Evolutionary conservation across 1,284 basidiomycete genomes (phyloP).

Genomic region (Rhodofomes roseus): DNA sequence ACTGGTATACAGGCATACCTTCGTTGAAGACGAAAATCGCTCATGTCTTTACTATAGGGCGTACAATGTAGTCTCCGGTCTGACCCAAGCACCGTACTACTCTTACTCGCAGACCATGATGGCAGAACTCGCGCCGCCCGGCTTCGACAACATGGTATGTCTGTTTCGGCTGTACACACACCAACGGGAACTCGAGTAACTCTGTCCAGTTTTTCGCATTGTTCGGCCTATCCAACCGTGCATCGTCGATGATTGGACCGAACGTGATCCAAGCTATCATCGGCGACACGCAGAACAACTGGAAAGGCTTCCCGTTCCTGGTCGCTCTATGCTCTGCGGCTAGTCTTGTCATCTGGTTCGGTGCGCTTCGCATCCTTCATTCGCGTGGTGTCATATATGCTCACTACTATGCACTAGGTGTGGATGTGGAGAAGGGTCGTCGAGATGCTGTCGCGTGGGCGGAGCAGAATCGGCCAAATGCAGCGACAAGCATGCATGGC

Average conservation of each 20-base stretch:
- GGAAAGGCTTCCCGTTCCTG: slow-evolving; percentile 81
- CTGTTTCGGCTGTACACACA: background rate
- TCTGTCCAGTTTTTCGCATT: slow-evolving; percentile 66
- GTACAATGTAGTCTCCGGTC: slow-evolving; percentile 75
- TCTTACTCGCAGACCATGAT: slow-evolving; percentile 86
- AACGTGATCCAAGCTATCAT: slow-evolving; percentile 81
- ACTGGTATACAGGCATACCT: slow-evolving; percentile 48
- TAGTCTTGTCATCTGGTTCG: slow-evolving; percentile 69
- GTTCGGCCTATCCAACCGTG: slow-evolving; percentile 81
- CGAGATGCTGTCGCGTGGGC: slow-evolving; percentile 67
- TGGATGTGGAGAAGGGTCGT: slow-evolving; percentile 68
- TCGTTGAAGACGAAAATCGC: background rate
- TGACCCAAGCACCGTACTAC: slow-evolving; percentile 87
- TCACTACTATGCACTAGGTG: slow-evolving; percentile 24
- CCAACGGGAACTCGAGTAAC: background rate
- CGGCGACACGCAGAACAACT: slow-evolving; percentile 65
- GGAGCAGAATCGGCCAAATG: slow-evolving; percentile 30
- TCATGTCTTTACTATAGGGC: slow-evolving; percentile 38
- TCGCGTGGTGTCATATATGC: too few species aligned
- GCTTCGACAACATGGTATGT: slow-evolving; percentile 76
- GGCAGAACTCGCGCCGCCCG: slow-evolving; percentile 78
- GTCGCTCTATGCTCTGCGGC: slow-evolving; percentile 67
- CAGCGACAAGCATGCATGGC: slow-evolving; percentile 19
- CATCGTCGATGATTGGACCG: slow-evolving; percentile 76
- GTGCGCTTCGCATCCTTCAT: slow-evolving; percentile 12